A percentile compares a stretch with the other conserved stretches of the same genome.
These are phyloP conservation scores for Leccinum griseonigrum DNA, from an alignment of 1,284 basidiomycete genomes.

Conservation along the genomic window DNA sequence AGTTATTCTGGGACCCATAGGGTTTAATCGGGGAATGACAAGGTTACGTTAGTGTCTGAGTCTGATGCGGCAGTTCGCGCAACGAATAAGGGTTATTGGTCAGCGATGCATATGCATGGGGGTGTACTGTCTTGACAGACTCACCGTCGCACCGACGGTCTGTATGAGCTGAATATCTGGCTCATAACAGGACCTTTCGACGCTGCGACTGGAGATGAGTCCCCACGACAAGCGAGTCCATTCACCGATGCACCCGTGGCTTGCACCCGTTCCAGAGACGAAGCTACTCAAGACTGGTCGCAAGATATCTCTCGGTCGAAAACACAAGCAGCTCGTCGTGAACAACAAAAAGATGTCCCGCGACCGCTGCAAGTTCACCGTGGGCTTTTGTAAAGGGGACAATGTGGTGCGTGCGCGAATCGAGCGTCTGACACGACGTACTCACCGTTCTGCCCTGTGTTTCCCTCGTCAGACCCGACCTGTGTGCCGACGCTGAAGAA, in stretches of 20 bases:
- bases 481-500: no score
- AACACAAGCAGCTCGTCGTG: constrained; percentile 47
- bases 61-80: no score
- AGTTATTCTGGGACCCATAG: no score
- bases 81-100: no score
- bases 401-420: constrained; percentile 46
- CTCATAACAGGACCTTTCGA: constrained; percentile 32
- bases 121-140: no score
- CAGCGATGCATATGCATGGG: no score
- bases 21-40: no score
- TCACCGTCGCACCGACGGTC: no score
- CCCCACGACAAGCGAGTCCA: constrained; percentile 20
- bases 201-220: constrained; percentile 17
- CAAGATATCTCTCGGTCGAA: constrained; percentile 54
- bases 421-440: not conserved
- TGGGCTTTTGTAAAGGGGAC: constrained; percentile 47
- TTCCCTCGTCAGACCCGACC: no score
- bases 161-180: constrained; percentile 11
- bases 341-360: constrained; percentile 61
- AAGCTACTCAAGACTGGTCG: constrained; percentile 61
- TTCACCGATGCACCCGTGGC: not conserved
- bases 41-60: no score
- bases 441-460: not conserved
- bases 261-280: constrained; percentile 38
- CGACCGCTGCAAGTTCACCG: constrained; percentile 52